Percentiles rank a stretch among this genome's conserved stretches.
Conservation (phyloP, 352 stramenopile species). For the Pythium oligandrum region DNA sequence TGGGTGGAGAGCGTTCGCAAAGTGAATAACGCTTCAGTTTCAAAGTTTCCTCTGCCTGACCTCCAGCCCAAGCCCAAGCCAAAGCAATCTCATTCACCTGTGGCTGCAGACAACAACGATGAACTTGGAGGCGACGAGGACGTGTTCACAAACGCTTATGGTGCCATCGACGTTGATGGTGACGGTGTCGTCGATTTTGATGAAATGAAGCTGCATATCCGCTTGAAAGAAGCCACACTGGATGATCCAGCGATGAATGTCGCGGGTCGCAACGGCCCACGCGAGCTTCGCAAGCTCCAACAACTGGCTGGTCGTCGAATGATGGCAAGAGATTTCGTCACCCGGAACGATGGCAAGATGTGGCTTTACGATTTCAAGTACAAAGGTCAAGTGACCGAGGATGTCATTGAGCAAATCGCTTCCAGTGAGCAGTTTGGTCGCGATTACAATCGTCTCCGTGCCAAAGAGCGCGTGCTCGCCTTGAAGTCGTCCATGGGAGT, state of each 20-base stretch:
- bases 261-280: constrained; percentile 2
- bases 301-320: constrained; percentile 46
- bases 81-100: not conserved
- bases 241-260: constrained; percentile 8
- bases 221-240: constrained; percentile 31
- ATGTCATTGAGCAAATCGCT: constrained; percentile 48
- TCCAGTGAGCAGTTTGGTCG: constrained; percentile 31
- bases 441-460: constrained; percentile 47
- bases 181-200: constrained; percentile 54
- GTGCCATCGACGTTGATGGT: constrained; percentile 52
- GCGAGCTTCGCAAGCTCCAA: constrained; percentile 24
- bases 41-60: constrained; percentile 41
- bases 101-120: constrained; percentile 9
- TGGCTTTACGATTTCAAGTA: constrained; percentile 52
- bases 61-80: constrained; percentile 37
- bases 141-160: constrained; percentile 42
- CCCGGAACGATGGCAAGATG: constrained; percentile 47
- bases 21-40: constrained; percentile 30
- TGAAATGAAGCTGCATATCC: constrained; percentile 58
- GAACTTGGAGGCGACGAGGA: constrained; percentile 3
- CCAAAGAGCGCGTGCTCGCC: constrained; percentile 54
- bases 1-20: constrained; percentile 66
- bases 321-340: constrained; percentile 60
- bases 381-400: constrained; percentile 24
- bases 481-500: constrained; percentile 60